phyloP scores from a whole-genome alignment of 1,139 yeast genomes.

The Kurtzmaniella quercitrusa region DNA sequence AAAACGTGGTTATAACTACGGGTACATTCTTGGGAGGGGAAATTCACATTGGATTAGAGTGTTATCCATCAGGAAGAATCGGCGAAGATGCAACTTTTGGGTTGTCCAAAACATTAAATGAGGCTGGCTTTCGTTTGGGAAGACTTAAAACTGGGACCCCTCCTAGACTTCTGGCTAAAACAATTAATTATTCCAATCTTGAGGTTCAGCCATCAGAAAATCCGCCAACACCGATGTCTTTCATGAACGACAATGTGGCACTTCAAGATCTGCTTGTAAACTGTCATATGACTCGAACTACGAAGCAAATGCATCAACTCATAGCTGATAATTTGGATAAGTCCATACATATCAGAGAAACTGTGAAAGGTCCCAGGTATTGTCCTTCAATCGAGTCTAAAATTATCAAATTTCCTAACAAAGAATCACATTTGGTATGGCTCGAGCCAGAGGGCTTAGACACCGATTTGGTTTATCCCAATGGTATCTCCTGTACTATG shows the following conservation, averaged over 20 bases:
- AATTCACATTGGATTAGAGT: slow-evolving; percentile 81
- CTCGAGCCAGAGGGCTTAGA: slow-evolving; percentile 94
- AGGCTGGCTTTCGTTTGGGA: slow-evolving; percentile 81
- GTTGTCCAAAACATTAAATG: slow-evolving; percentile 68
- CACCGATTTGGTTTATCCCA: slow-evolving; percentile 84
- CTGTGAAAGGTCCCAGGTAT: slow-evolving; percentile 94
- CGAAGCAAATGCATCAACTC: slow-evolving; percentile 66
- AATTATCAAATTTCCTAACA: slow-evolving; percentile 74
- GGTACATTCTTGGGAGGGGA: slow-evolving; percentile 96
- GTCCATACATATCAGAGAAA: slow-evolving; percentile 87
- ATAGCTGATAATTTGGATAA: slow-evolving; percentile 69
- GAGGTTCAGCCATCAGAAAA: slow-evolving; percentile 72
- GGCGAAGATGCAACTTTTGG: slow-evolving; percentile 94
- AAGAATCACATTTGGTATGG: slow-evolving; percentile 81
- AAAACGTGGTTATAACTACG: slow-evolving; percentile 81
- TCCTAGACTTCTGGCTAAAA: slow-evolving; percentile 69
- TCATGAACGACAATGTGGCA: slow-evolving; percentile 62
- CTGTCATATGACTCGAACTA: slow-evolving; percentile 80
- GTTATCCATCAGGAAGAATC: slow-evolving; percentile 86
- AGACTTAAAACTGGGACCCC: slow-evolving; percentile 97
- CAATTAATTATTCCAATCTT: slow-evolving; percentile 64
- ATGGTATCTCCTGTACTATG: slow-evolving; percentile 95
- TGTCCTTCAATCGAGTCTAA: slow-evolving; percentile 97
- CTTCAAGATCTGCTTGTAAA: slow-evolving; percentile 55
- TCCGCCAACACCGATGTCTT: slow-evolving; percentile 89